phyloP scores from a whole-genome alignment of 2,329 filamentous ascomycete species.

The Neoscytalidium dimidiatum region DNA sequence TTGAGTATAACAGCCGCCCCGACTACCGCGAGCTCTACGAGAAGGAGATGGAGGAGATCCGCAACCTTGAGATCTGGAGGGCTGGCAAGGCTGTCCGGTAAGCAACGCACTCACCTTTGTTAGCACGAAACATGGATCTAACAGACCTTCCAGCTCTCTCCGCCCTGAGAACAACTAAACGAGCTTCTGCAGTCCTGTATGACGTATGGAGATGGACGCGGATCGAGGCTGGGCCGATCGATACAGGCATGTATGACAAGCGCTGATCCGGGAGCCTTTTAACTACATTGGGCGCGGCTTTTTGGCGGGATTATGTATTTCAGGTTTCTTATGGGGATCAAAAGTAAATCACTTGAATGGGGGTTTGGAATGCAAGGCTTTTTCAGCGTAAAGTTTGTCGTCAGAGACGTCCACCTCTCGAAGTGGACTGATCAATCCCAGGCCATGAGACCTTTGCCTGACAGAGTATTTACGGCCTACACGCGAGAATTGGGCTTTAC shows the following conservation, averaged over 20 bases:
- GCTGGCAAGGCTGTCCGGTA: constrained; percentile 92
- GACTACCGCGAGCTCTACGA: constrained; percentile 98
- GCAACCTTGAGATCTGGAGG: constrained; percentile 97
- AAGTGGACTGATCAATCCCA: no score
- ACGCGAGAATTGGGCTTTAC: no score
- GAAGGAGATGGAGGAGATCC: constrained; percentile 98
- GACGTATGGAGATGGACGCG: neutral
- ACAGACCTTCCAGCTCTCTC: constrained; percentile 24
- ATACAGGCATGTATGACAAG: constrained; percentile 10
- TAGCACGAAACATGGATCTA: neutral
- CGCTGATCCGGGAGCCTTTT: constrained; percentile 17
- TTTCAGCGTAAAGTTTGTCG: neutral
- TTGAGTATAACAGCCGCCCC: constrained; percentile 93
- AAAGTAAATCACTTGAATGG: constrained; percentile 5
- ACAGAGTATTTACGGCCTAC: no score
- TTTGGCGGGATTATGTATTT: constrained; percentile 12
- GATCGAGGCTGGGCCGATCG: neutral
- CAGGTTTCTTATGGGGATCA: constrained; percentile 5
- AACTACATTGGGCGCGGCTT: constrained; percentile 14
- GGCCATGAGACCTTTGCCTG: no score
- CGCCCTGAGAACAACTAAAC: constrained; percentile 38
- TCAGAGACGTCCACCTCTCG: no score
- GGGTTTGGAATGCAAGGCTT: constrained; percentile 1
- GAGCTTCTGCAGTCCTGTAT: neutral
- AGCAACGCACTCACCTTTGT: neutral